Base-by-base conservation (phyloP, 202 grass and related monocot genomes). In the Schoenoplectus tabernaemontani region DNA sequence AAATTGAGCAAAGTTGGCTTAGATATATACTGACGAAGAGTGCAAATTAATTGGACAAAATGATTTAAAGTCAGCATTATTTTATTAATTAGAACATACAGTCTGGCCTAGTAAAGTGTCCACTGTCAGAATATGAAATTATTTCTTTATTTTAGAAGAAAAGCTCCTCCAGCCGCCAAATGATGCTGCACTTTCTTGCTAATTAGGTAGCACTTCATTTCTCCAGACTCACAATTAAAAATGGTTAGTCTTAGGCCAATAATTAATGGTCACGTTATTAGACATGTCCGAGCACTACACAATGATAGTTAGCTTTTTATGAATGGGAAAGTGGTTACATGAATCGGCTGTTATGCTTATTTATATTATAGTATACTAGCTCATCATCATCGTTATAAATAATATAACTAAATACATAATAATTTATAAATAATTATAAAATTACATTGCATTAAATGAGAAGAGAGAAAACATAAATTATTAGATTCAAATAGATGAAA, bases 21-120 rank as follows among this genome's bases (percentile, higher is more conserved):
- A 64, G 9, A n/a, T n/a, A 13, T 2, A 12, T 11, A 13, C 7
- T 3, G 23, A 60, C 1, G 7, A 28, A 26, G 9, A 64, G 30
- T 64, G 61, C 30, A n/a, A 43, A 68, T 69, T 44, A 69, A 69
- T 13, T 46, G 13, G 37, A 42, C 8, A 44, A 69, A 43, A 39
- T 20, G 34, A 23, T 46, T 13, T 11, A 44, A 13, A 39, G 65
- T 44, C 17, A 5, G 4, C 20, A 46, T 69, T 69, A n/a, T 44
- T 44, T 68, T 69, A 69, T 46, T 38, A 39, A 66, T 41, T 66
- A 19, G 7, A 19, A 66, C 63, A 66, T 66, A 66, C 63, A n/a
- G n/a, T 66, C 33, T 66, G 63, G 34, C 63, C 63, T 69, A 69
- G 26, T 20, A 69, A 69, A 69, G 65, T 69, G 38, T 46, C 65